Evolutionary conservation across 805 yeast genomes (phyloP).

Genomic region (Barnettozyma californica): DNA sequence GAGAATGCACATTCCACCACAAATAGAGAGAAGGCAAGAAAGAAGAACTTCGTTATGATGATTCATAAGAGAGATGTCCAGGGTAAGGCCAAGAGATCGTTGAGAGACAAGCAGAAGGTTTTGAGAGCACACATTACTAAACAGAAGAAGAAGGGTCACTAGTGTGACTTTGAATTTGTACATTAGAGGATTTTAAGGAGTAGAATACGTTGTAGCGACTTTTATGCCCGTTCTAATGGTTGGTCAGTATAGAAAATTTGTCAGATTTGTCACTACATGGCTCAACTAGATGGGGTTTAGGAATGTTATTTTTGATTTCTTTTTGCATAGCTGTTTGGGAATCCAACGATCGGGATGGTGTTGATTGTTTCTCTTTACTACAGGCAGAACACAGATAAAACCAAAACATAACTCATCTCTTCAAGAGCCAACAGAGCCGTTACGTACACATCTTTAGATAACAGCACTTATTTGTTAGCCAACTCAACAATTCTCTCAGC

Average conservation of each 20-base stretch:
- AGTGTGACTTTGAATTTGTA: slow-evolving; percentile 10
- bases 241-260: background rate
- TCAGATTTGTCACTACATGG: background rate
- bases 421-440: background rate
- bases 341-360: background rate
- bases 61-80: slow-evolving; percentile 91
- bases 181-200: slow-evolving; percentile 3
- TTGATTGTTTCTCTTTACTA: background rate
- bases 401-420: background rate
- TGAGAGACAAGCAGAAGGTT: slow-evolving; percentile 85
- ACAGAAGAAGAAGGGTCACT: slow-evolving; percentile 84
- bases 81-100: slow-evolving; percentile 86
- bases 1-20: slow-evolving; percentile 83
- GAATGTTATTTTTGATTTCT: background rate
- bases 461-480: slow-evolving; percentile 26
- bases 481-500: slow-evolving; percentile 91
- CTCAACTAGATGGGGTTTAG: background rate
- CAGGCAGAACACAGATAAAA: background rate
- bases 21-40: slow-evolving; percentile 90
- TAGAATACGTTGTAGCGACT: background rate
- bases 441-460: no score
- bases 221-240: background rate
- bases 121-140: slow-evolving; percentile 80
- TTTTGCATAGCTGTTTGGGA: background rate
- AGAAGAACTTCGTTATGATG: slow-evolving; percentile 99